Evolutionary conservation across 2,329 filamentous ascomycete genomes (phyloP).

Genomic region (Aspergillus sclerotialis): DNA sequence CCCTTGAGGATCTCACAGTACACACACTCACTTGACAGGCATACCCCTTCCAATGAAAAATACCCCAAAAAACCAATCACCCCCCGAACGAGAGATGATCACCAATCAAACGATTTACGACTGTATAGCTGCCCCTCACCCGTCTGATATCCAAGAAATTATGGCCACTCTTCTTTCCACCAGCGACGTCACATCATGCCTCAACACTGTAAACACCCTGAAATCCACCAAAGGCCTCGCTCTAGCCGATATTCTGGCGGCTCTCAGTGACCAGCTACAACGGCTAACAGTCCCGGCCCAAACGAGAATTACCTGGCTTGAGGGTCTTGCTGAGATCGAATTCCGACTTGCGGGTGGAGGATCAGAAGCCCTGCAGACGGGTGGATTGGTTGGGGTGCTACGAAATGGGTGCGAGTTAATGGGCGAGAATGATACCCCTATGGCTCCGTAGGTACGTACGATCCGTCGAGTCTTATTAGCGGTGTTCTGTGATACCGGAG

Average conservation of each 20-base stretch:
- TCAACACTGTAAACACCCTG: constrained; percentile 79
- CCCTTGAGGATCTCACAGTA: background rate
- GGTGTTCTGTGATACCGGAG: background rate
- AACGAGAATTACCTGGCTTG: constrained; percentile 85
- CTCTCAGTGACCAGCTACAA: constrained; percentile 72
- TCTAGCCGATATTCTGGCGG: constrained; percentile 86
- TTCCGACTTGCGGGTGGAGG: constrained; percentile 83
- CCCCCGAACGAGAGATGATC: constrained; percentile 70
- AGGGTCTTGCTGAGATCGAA: constrained; percentile 86
- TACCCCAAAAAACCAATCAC: constrained; percentile 50
- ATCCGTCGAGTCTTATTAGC: too few relatives aligned
- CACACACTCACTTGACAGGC: constrained; percentile 37
- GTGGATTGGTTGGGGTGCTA: constrained; percentile 83
- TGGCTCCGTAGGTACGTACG: constrained; percentile 6
- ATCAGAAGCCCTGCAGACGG: constrained; percentile 82
- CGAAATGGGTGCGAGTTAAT: constrained; percentile 77
- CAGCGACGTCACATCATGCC: constrained; percentile 79
- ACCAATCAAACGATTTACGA: constrained; percentile 91
- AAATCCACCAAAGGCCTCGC: constrained; percentile 82
- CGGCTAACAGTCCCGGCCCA: constrained; percentile 78
- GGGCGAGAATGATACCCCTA: constrained; percentile 25
- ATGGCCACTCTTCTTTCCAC: constrained; percentile 75
- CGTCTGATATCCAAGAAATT: constrained; percentile 78
- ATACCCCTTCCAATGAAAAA: constrained; percentile 60
- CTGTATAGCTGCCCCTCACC: constrained; percentile 92